These are phyloP conservation scores for Aureobasidium musti DNA, from an alignment of 2,329 filamentous ascomycete species.

Conservation along the genomic window DNA sequence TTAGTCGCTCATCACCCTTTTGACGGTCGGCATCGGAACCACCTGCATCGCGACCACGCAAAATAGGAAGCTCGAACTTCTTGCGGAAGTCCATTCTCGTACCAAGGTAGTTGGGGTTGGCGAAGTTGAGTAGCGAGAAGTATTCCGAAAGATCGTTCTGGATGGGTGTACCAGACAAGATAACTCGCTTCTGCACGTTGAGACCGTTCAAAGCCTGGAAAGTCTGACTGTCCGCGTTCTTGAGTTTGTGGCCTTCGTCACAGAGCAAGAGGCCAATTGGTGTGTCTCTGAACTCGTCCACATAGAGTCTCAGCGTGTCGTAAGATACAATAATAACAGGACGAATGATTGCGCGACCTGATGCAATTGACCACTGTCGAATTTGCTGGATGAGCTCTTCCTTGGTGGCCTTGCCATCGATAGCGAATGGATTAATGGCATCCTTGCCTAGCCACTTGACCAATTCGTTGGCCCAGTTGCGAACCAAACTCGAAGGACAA, in stretches of 20 bases:
- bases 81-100: slow-evolving; percentile 91
- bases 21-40: slow-evolving; percentile 80
- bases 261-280: slow-evolving; percentile 92
- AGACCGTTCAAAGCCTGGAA: slow-evolving; percentile 88
- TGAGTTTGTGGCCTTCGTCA: slow-evolving; percentile 93
- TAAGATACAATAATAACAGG: slow-evolving; percentile 98
- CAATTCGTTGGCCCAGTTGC: slow-evolving; percentile 97
- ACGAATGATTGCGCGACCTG: slow-evolving; percentile 82
- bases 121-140: slow-evolving; percentile 93
- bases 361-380: slow-evolving; percentile 91
- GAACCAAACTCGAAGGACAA: slow-evolving; percentile 92
- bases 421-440: slow-evolving; percentile 88
- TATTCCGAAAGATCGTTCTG: slow-evolving; percentile 99
- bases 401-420: slow-evolving; percentile 95
- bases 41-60: slow-evolving; percentile 86
- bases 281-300: slow-evolving; percentile 84
- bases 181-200: slow-evolving; percentile 88
- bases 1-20: slow-evolving; percentile 79
- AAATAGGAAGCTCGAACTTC: slow-evolving; percentile 87
- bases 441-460: slow-evolving; percentile 94
- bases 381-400: slow-evolving; percentile 88
- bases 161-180: slow-evolving; percentile 94
- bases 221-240: slow-evolving; percentile 95
- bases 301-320: slow-evolving; percentile 88
- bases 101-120: slow-evolving; percentile 88